phyloP scores from a whole-genome alignment of 1,284 basidiomycete species.

The Pholiota adiposa region DNA sequence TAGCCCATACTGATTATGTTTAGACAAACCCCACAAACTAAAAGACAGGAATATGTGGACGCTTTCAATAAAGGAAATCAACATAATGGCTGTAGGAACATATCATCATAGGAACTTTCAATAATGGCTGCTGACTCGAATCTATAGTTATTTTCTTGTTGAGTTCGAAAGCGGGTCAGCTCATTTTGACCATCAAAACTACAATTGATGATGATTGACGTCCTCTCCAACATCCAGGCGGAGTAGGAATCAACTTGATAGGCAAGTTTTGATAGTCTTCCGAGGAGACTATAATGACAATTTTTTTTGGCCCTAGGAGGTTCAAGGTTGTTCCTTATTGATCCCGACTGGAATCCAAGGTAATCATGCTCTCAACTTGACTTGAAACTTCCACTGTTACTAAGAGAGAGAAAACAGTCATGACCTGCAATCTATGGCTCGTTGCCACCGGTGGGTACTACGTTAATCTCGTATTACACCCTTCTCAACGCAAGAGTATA shows the following conservation, averaged over 20 bases:
- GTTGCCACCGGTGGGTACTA: constrained; percentile 80
- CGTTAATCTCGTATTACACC: not conserved
- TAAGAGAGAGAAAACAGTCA: constrained; percentile 53
- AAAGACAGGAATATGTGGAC: constrained; percentile 85
- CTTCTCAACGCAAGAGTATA: constrained; percentile 33
- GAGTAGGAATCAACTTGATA: constrained; percentile 93
- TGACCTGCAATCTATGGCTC: constrained; percentile 97
- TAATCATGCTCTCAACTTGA: constrained; percentile 29
- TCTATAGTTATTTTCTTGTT: constrained; percentile 85
- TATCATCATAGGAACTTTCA: not conserved
- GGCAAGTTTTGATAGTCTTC: constrained; percentile 33
- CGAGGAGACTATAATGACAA: not conserved
- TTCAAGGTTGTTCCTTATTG: constrained; percentile 82
- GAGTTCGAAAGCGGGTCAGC: constrained; percentile 87
- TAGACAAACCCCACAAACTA: constrained; percentile 79
- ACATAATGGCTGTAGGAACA: constrained; percentile 64
- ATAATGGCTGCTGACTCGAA: constrained; percentile 5
- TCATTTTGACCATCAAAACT: not conserved
- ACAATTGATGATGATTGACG: not conserved
- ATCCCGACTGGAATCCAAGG: constrained; percentile 98
- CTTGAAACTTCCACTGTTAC: not conserved
- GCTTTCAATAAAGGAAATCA: constrained; percentile 80
- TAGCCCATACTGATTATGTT: constrained; percentile 3
- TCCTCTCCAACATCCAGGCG: constrained; percentile 48
- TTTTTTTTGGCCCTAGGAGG: constrained; percentile 53